Base-by-base conservation (phyloP, 805 yeast genomes). In the Ogataea dorogensis region DNA sequence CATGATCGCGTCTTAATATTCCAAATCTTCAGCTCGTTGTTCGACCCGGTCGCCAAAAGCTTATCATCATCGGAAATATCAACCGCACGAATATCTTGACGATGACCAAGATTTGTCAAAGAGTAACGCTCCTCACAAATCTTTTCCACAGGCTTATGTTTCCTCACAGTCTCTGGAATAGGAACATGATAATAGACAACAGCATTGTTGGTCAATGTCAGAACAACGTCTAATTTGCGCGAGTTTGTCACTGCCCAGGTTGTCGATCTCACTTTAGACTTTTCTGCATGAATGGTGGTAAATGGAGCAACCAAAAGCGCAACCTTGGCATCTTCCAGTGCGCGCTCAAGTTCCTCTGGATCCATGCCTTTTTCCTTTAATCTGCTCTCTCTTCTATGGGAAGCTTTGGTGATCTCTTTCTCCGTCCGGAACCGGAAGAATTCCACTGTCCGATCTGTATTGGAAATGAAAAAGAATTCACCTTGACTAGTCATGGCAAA, bases 21-120 rank as follows among this genome's bases (percentile, higher is more conserved):
- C 96, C 96, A 89, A 15, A 93, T 71, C 55, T 93, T 93, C 44
- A 93, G 64, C 47, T 77, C 74, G 15, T 97, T 97, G 54, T 88
- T 87, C 3, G 96, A 83, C 0, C 96, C 96, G 2, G 96, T 82
- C 3, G 88, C 94, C 26, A 91, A 64, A 40, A 93, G 64, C 56
- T 77, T 78, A 57, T 81, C 77, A 63, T 91, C 96, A 36, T 79
- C 76, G 38, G 95, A 83, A 22, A 93, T 69, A 48, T 87, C 89
- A 54, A 86, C 66, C 4, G 95, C 73, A 51, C 98, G 73, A 17
- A 91, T 72, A 59, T 93, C 99, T 2, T 87, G 78, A 56, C 97
- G 77, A 59, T 89, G 97, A 14, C 98, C 99, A 35, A 75, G 72
- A 26, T 78, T 61, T 32, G 88, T 96, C 15, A 93, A 68, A 2